Conservation (phyloP, 2,329 filamentous ascomycete species). For the Leptographium lundbergii region DNA sequence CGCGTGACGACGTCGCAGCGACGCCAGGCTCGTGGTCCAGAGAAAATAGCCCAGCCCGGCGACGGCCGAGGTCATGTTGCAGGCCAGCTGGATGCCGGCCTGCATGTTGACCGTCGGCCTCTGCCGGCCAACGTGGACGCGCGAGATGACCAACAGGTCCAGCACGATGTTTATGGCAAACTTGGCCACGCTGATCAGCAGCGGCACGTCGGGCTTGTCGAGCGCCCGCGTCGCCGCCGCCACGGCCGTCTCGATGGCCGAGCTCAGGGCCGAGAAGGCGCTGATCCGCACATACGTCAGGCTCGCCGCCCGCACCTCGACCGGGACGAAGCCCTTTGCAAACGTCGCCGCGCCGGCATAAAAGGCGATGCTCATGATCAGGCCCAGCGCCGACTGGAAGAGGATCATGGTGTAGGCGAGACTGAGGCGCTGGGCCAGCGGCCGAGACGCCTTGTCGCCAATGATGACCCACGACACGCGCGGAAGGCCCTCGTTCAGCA, state of each 20-base stretch:
- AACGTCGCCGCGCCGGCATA: constrained; percentile 39
- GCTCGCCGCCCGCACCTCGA: constrained; percentile 40
- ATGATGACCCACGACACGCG: constrained; percentile 57
- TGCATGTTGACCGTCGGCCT: constrained; percentile 51
- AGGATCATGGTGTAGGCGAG: constrained; percentile 52
- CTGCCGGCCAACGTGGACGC: constrained; percentile 43
- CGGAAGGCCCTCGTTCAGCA: constrained; percentile 61
- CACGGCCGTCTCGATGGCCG: constrained; percentile 50
- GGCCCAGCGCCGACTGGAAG: constrained; percentile 44
- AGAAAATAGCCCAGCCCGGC: constrained; percentile 49
- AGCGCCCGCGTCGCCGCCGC: constrained; percentile 49
- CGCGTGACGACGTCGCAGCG: constrained; percentile 2
- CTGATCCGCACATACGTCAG: constrained; percentile 53
- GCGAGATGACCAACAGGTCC: constrained; percentile 54
- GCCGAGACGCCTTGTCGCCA: constrained; percentile 46
- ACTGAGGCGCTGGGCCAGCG: constrained; percentile 35
- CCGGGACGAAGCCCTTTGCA: constrained; percentile 49
- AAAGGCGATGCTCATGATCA: constrained; percentile 48
- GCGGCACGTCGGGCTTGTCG: constrained; percentile 55
- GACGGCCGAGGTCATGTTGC: constrained; percentile 41
- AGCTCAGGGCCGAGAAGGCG: constrained; percentile 49
- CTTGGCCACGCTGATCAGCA: constrained; percentile 51
- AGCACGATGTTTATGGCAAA: constrained; percentile 55
- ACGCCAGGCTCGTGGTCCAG: constrained; percentile 22
- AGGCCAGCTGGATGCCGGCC: constrained; percentile 48